Evolutionary conservation across 2,329 filamentous ascomycete genomes (phyloP).

Genomic region (Cercospora nicotianae): DNA sequence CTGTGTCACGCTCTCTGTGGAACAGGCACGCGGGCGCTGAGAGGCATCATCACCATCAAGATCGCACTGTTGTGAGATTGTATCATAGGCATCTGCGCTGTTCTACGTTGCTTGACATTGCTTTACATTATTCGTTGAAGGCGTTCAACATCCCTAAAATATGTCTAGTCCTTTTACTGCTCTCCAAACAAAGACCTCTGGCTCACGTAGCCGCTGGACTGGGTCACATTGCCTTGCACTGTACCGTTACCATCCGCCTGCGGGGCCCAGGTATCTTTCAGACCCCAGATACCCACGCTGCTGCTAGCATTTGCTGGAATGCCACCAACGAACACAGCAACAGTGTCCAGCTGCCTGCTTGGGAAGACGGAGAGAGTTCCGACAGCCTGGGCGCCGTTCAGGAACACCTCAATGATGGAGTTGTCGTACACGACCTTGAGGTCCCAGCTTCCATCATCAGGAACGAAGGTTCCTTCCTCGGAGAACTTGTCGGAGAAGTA

Average conservation of each 20-base stretch:
- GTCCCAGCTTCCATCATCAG: slow-evolving; percentile 38
- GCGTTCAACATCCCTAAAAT: neutral
- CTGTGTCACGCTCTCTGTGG: neutral
- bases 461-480: slow-evolving; percentile 34
- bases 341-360: slow-evolving; percentile 42
- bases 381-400: slow-evolving; percentile 53
- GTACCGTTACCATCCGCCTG: slow-evolving; percentile 36
- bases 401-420: slow-evolving; percentile 57
- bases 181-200: slow-evolving; percentile 9
- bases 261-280: slow-evolving; percentile 43
- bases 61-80: neutral
- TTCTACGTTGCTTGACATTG: neutral
- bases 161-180: neutral
- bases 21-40: neutral
- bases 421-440: slow-evolving; percentile 56
- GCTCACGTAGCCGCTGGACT: neutral
- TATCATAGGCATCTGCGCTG: neutral
- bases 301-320: slow-evolving; percentile 41
- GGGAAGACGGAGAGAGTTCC: slow-evolving; percentile 57
- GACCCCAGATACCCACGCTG: slow-evolving; percentile 43
- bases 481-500: slow-evolving; percentile 59
- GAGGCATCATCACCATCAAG: neutral
- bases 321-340: slow-evolving; percentile 41
- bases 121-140: neutral
- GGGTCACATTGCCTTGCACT: slow-evolving; percentile 38